phyloP scores from a whole-genome alignment of 495 filamentous ascomycete species.

The Xylaria intraflava region DNA sequence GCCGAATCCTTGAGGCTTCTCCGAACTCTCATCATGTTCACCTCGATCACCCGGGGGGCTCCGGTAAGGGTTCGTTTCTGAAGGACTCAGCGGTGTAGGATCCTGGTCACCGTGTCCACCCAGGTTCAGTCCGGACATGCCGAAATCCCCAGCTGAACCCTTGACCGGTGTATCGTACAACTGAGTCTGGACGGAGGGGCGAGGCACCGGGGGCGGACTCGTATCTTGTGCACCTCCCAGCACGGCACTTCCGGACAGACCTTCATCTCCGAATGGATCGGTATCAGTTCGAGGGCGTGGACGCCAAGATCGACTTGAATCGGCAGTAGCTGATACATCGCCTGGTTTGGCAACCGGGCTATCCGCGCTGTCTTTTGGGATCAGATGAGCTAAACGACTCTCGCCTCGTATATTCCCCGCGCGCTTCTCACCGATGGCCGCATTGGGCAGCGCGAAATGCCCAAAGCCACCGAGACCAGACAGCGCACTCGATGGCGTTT shows the following conservation, averaged over 20 bases:
- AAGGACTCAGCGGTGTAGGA: slow-evolving; percentile 68
- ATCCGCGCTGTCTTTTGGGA: slow-evolving; percentile 71
- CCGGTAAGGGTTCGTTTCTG: slow-evolving; percentile 95
- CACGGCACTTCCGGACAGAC: slow-evolving; percentile 66
- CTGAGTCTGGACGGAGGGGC: slow-evolving; percentile 32
- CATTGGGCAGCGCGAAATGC: slow-evolving; percentile 59
- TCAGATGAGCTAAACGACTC: slow-evolving; percentile 76
- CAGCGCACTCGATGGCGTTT: slow-evolving; percentile 46
- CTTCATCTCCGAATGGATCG: slow-evolving; percentile 68
- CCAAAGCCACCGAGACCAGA: slow-evolving; percentile 82
- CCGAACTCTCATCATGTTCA: slow-evolving; percentile 60
- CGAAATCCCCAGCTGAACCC: slow-evolving; percentile 58
- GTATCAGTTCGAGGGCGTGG: slow-evolving; percentile 63
- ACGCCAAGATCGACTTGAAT: slow-evolving; percentile 40
- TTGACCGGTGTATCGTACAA: slow-evolving; percentile 53
- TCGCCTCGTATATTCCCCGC: slow-evolving; percentile 64
- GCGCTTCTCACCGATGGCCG: slow-evolving; percentile 62
- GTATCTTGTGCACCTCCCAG: slow-evolving; percentile 71
- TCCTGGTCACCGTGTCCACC: slow-evolving; percentile 42
- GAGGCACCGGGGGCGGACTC: slow-evolving; percentile 47
- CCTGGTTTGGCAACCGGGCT: slow-evolving; percentile 42
- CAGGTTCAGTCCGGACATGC: slow-evolving; percentile 72
- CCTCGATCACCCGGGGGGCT: slow-evolving; percentile 80
- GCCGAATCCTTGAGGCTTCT: slow-evolving; percentile 31
- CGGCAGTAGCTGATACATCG: slow-evolving; percentile 26